A percentile compares a stretch with the other conserved stretches of the same genome.
phyloP scores from a whole-genome alignment of 805 yeast species.

The Candida golubevii region DNA sequence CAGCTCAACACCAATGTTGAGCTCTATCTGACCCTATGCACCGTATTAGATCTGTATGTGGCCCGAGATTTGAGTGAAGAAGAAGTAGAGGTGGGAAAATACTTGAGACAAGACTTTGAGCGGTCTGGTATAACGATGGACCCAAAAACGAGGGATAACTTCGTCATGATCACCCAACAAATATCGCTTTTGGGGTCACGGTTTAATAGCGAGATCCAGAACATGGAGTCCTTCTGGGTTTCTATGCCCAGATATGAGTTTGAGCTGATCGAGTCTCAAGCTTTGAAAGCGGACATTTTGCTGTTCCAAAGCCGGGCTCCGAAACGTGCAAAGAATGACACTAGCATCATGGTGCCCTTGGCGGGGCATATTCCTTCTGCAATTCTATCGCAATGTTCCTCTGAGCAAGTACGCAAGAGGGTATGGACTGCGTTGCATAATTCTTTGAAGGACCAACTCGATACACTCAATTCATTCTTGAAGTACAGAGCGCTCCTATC shows the following conservation, averaged over 20 bases:
- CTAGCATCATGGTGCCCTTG: constrained; percentile 25
- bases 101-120: constrained; percentile 78
- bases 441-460: constrained; percentile 59
- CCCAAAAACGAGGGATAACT: constrained; percentile 56
- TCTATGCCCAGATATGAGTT: constrained; percentile 28
- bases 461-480: constrained; percentile 53
- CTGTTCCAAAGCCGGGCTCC: constrained; percentile 25
- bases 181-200: constrained; percentile 80
- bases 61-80: constrained; percentile 52
- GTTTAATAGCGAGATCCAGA: constrained; percentile 51
- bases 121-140: constrained; percentile 86
- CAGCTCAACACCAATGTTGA: constrained; percentile 78
- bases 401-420: constrained; percentile 53
- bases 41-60: constrained; percentile 40
- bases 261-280: constrained; percentile 20
- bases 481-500: constrained; percentile 69
- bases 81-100: constrained; percentile 76
- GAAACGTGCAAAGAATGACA: background rate
- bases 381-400: constrained; percentile 54
- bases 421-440: constrained; percentile 76
- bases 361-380: constrained; percentile 63
- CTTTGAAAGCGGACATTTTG: constrained; percentile 24
- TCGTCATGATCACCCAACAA: constrained; percentile 73
- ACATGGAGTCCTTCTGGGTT: constrained; percentile 35
- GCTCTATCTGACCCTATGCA: constrained; percentile 55